Percentiles rank a stretch among this genome's conserved stretches.
These are phyloP conservation scores for Xylaria sp. DNA, from an alignment of 2,329 filamentous ascomycete species.

Conservation along the genomic window DNA sequence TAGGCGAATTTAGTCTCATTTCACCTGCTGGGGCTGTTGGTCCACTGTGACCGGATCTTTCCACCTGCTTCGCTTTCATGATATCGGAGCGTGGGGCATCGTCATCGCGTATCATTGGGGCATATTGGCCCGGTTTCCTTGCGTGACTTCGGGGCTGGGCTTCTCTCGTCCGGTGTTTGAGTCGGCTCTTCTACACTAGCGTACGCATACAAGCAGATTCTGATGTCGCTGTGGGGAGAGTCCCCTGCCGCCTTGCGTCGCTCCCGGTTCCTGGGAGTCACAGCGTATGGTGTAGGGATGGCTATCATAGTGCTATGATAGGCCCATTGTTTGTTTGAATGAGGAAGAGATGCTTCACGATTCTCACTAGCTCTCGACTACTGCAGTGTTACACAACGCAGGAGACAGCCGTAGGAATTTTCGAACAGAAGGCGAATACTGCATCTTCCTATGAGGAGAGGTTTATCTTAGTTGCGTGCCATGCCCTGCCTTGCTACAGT, in stretches of 20 bases:
- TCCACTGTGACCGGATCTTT: slow-evolving; percentile 9
- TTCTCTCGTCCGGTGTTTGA: not conserved
- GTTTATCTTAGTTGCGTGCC: not conserved
- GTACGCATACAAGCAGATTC: slow-evolving; percentile 3
- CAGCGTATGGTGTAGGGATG: not conserved
- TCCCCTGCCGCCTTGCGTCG: not conserved
- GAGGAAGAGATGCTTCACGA: not conserved
- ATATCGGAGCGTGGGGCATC: not conserved
- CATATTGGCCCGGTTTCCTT: not conserved
- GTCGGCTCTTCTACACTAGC: not conserved
- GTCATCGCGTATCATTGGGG: not conserved
- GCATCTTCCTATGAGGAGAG: slow-evolving; percentile 16
- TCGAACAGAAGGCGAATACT: slow-evolving; percentile 2
- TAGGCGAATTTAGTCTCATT: not conserved
- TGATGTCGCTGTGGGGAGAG: slow-evolving; percentile 2
- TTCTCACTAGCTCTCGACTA: slow-evolving; percentile 2
- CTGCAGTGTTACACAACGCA: slow-evolving; percentile 21
- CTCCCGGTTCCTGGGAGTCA: slow-evolving; percentile 1
- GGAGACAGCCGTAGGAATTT: slow-evolving; percentile 9
- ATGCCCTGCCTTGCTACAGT: not conserved
- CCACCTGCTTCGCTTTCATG: slow-evolving; percentile 4
- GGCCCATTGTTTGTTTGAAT: not conserved
- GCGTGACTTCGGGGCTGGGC: not conserved
- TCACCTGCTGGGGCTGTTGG: not conserved
- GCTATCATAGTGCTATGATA: not conserved